phyloP scores from a whole-genome alignment of 768 basidiomycete species.

The Leccinum boreale region DNA sequence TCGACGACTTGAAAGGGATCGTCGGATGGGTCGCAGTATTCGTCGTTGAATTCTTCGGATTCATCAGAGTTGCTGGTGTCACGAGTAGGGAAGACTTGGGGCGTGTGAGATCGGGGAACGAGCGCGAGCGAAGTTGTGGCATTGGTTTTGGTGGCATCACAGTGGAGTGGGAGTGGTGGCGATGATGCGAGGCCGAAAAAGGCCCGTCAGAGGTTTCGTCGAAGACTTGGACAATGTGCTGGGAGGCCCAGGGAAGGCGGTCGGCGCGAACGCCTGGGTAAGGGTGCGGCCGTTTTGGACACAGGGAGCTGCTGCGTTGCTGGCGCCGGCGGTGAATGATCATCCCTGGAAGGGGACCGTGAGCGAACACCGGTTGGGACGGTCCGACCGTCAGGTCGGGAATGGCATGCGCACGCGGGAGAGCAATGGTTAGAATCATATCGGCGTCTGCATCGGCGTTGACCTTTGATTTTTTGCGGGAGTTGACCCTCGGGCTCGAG shows the following conservation, averaged over 20 bases:
- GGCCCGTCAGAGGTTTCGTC: conserved; percentile 16
- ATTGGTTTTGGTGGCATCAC: not conserved
- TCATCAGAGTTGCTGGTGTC: too few relatives aligned
- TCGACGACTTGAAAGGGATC: not conserved
- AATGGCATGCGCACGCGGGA: too few relatives aligned
- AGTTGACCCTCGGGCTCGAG: conserved; percentile 15
- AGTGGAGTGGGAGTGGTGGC: too few relatives aligned
- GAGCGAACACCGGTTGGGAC: too few relatives aligned
- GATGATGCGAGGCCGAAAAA: not conserved
- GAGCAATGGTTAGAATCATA: conserved; percentile 2
- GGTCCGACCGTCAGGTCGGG: too few relatives aligned
- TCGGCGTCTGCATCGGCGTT: conserved; percentile 2
- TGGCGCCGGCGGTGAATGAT: too few relatives aligned
- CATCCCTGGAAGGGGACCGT: too few relatives aligned
- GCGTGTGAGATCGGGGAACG: not conserved
- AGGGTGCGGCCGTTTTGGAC: too few relatives aligned
- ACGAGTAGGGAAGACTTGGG: too few relatives aligned
- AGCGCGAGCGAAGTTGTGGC: not conserved
- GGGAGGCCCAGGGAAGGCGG: too few relatives aligned
- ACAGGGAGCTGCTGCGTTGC: not conserved
- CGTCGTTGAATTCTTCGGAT: too few relatives aligned
- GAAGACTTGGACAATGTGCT: conserved; percentile 23
- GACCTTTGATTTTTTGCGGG: not conserved
- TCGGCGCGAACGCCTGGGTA: not conserved
- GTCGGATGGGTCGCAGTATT: not conserved